Conservation (phyloP, 371 early-diverging fungal species). For the Mucor indicus region DNA sequence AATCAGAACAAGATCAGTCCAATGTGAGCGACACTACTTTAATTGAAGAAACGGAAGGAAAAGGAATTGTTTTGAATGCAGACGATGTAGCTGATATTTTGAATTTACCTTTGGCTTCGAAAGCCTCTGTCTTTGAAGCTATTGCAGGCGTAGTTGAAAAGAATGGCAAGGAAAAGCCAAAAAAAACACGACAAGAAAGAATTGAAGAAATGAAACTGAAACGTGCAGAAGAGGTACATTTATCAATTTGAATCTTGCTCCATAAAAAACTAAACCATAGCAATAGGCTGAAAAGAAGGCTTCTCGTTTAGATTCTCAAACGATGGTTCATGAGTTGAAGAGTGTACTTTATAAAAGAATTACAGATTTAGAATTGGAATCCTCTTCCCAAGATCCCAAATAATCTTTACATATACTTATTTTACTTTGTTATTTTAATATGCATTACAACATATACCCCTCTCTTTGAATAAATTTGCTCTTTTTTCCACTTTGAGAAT, state of each 20-base stretch:
- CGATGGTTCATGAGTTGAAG: conserved; percentile 66
- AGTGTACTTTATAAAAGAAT: conserved; percentile 53
- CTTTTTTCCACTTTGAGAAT: not conserved
- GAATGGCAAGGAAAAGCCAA: conserved; percentile 25
- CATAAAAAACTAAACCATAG: not conserved
- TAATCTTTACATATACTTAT: not conserved
- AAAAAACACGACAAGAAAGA: conserved; percentile 57
- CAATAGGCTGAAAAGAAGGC: conserved; percentile 28
- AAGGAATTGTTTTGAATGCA: conserved; percentile 20
- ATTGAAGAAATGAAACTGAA: conserved; percentile 53
- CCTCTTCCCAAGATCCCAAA: not conserved
- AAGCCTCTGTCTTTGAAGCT: conserved; percentile 46
- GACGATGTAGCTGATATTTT: conserved; percentile 35
- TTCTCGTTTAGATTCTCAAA: conserved; percentile 35
- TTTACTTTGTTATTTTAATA: not conserved
- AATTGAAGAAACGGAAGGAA: conserved; percentile 20
- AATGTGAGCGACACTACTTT: not conserved
- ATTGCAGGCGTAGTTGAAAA: conserved; percentile 37
- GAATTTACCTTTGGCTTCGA: conserved; percentile 37
- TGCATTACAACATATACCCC: no score
- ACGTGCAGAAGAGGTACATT: conserved; percentile 47
- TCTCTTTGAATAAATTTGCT: not conserved
- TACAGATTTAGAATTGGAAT: conserved; percentile 31
- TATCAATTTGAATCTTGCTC: not conserved
- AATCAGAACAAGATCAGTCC: not conserved